Evolutionary conservation across 768 basidiomycete species (phyloP), one percentile per base, ranked within the genome.

Genomic region (Naganishia kalamii): DNA sequence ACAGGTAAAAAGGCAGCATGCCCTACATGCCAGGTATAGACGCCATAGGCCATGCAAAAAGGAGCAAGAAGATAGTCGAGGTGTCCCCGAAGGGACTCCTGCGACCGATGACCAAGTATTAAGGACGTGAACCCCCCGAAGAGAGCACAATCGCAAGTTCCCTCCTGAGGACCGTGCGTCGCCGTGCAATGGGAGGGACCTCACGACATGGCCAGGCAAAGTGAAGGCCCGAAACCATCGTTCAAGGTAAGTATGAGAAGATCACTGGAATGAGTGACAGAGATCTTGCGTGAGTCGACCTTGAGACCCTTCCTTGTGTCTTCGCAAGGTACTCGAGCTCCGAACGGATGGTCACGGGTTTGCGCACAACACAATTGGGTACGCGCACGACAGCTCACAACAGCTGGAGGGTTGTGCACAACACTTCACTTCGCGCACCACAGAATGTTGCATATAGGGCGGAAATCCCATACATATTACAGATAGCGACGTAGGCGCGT

Each of bases 141-240:
- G 60, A 44, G 43, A 61, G 46, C 60, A 61, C 60, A 61, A 61
- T 61, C 60, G 43, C 29, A 21, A 48, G 44, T 44, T 48, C 60
- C 43, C 60, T 61, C 46, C 60, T 61, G 46, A 48, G 60, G 43
- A 44, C 41, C 43, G 32, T 61, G 60, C 30, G 60, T 61, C 60
- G 60, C 60, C 60, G 60, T 61, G 60, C 60, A 61, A 61, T 61
- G 60, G 60, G 46, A 61, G 43, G 43, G 60, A 48, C 46, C 60
- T 48, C 41, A 46, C 43, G 60, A 61, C 60, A 44, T 61, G 43
- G 43, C 43, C 60, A 44, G 32, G 60, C 60, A 61, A 48, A 46
- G 41, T 61, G 60, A 61, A 61, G 60, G 60, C 60, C 43, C 43
- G 60, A 61, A 61, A 44, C 43, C 43, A 61, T 44, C 46, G 41